These are phyloP conservation scores for Calvatia gigantea DNA, from an alignment of 768 basidiomycete species.

Conservation along the genomic window DNA sequence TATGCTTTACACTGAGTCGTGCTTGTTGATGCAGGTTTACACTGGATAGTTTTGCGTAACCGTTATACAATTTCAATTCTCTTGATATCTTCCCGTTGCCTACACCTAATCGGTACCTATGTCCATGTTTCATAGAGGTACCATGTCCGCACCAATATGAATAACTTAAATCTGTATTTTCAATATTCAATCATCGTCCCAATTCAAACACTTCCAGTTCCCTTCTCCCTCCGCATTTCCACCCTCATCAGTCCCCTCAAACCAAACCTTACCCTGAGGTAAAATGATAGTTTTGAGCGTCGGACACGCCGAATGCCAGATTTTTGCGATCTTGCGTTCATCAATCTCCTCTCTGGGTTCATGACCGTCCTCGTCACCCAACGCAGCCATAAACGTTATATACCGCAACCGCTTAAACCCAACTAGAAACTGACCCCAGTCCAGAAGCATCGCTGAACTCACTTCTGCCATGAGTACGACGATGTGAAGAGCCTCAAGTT, in stretches of 20 bases:
- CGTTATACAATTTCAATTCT: too few relatives aligned
- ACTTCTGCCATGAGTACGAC: constrained; percentile 52
- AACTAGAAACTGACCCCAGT: constrained; percentile 36
- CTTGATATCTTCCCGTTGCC: too few relatives aligned
- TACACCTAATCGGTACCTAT: too few relatives aligned
- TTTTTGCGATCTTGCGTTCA: constrained; percentile 48
- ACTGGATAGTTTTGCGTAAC: too few relatives aligned
- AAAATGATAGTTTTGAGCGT: constrained; percentile 63
- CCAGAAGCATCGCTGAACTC: constrained; percentile 30
- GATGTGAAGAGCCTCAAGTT: constrained; percentile 58
- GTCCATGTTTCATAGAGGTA: too few relatives aligned
- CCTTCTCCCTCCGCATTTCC: neutral
- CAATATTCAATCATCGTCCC: neutral
- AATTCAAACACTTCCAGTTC: constrained; percentile 14
- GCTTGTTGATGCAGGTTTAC: too few relatives aligned
- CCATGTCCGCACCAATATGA: neutral
- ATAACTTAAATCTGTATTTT: too few relatives aligned
- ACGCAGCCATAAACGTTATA: constrained; percentile 32
- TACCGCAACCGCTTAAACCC: constrained; percentile 33
- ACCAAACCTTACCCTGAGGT: constrained; percentile 63
- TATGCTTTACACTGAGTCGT: too few relatives aligned
- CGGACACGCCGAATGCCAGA: constrained; percentile 57
- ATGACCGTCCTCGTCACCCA: constrained; percentile 28
- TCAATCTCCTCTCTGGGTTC: constrained; percentile 26
- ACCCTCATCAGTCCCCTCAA: constrained; percentile 25